Evolutionary conservation across 306 rosid genomes (phyloP), one percentile per base, ranked within the genome.

Genomic region (Oemleria cerasiformis): DNA sequence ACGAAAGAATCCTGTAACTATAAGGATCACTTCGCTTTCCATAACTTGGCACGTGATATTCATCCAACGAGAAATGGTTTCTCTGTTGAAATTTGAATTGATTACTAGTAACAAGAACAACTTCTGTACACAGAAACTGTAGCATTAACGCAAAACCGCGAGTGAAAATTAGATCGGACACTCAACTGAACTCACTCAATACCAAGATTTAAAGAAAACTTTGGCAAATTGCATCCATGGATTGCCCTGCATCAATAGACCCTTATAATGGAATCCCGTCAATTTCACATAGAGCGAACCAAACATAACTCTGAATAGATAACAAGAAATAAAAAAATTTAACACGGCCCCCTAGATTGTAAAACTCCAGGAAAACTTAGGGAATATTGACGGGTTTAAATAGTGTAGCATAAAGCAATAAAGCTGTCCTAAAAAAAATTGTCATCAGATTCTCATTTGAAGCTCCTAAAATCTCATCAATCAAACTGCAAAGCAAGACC

Each of bases 401-500:
- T 1, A 38, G 64, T n/a, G n/a, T 63, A 44, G 66, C 59, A 65
- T 34, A 40, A 67, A 21, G 40, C 63, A 4, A 23, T 25, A 39
- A 51, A 44, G 63, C 21, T 65, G 51, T 39, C 77, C 58, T 70
- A 48, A 74, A 74, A 74, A 55, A 58, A 38, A 48, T 53, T 38
- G 7, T 56, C 65, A 69, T 72, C 19, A 15, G 68, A 78, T 66
- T 77, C 71, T 42, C 38, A 45, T 40, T 19, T 5, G 23, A 41
- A 69, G 41, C 16, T 41, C 63, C 59, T 3, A 5, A 54, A 63
- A 43, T 54, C 23, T 14, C 49, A 57, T 16, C 34, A 14, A 65
- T 77, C 71, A 19, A 62, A 39, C 66, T 74, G 13, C 40, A 50
- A 55, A 43, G 38, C 61, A 63, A 25, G 63, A 74, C 83, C 72